Base-by-base conservation (phyloP, 768 basidiomycete species). In the Tricholoma furcatifolium region DNA sequence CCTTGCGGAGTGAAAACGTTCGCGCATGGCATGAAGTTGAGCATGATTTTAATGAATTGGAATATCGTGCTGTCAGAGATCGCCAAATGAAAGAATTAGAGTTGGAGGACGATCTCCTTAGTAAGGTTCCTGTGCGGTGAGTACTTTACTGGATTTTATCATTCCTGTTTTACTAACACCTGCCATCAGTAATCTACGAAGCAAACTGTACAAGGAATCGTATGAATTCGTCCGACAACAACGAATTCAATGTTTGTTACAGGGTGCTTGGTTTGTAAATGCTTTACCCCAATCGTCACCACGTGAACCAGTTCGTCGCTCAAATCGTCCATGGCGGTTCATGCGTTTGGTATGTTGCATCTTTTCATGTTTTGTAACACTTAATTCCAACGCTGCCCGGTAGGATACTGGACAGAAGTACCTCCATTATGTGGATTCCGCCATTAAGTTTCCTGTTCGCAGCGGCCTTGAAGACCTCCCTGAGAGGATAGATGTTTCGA, bases 191-290 rank as follows among this genome's bases (percentile, higher is more conserved):
- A 93, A 90, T 65, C 72, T 97, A 40, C 84, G 91, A 17, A 84
- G 84, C 39, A 91, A 91, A 59, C 74, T 97, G 18, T 90, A 90
- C 75, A 91, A 85, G 62, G 93, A 97, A 65, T 93, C 91, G 12
- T 91, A 83, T 58, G 91, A 93, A 63, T 95, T 94, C 62, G 89
- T 97, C 18, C 79, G 87, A 38, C 86, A 89, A 65, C 93, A 97
- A 68, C 79, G 93, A 48, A 87, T 94, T 62, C 87, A 91, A 58
- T 95, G 93, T 63, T 69, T 97, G 35, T 72, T 92, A 42, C 87
- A 93, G 65, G 93, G 93, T 30, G 88, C 91, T 18, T 97, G 93
- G 93, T 95, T 97, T 68, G 81, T 91, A 57, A 93, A 87, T 61
- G 92, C 85, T 1, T 70, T 88, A 35, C 83, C 85, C 0, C 69